These are phyloP conservation scores for Termitomyces bulborhizus DNA, from an alignment of 768 basidiomycete genomes.

Conservation along the genomic window DNA sequence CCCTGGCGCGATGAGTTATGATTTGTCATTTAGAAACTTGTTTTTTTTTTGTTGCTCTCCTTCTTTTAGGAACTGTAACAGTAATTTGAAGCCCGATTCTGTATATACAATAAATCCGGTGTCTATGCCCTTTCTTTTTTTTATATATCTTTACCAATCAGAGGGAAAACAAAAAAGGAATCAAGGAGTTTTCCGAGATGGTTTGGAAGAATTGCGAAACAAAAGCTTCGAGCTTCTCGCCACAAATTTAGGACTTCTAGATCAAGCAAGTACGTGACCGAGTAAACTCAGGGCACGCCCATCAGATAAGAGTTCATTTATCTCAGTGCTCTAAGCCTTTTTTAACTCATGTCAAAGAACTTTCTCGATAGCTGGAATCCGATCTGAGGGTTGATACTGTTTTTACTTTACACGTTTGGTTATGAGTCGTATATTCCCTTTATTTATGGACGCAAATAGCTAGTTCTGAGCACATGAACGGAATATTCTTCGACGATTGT, in stretches of 20 bases:
- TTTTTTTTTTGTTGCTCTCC: background rate
- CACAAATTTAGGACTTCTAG: conserved; percentile 8
- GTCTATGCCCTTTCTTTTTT: background rate
- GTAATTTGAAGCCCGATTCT: background rate
- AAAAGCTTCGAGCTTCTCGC: conserved; percentile 4
- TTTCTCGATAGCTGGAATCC: background rate
- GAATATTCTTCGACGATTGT: background rate
- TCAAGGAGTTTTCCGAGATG: background rate
- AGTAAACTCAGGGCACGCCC: background rate
- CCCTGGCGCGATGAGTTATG: conserved; percentile 16
- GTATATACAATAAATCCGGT: background rate
- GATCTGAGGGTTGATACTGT: background rate
- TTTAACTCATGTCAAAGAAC: background rate
- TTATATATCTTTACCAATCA: too few species aligned
- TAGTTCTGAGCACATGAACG: too few species aligned
- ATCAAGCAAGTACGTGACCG: background rate
- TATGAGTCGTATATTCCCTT: too few species aligned
- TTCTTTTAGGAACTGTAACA: conserved; percentile 6
- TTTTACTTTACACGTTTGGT: too few species aligned
- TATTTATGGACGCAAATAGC: background rate
- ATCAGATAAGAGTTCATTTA: background rate
- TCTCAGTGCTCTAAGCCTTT: background rate
- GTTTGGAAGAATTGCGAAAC: background rate
- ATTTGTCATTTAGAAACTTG: background rate
- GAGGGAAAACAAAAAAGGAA: background rate